Base-by-base conservation (phyloP, 169 alveolate genomes). In the Plasmodium vivax region DNA sequence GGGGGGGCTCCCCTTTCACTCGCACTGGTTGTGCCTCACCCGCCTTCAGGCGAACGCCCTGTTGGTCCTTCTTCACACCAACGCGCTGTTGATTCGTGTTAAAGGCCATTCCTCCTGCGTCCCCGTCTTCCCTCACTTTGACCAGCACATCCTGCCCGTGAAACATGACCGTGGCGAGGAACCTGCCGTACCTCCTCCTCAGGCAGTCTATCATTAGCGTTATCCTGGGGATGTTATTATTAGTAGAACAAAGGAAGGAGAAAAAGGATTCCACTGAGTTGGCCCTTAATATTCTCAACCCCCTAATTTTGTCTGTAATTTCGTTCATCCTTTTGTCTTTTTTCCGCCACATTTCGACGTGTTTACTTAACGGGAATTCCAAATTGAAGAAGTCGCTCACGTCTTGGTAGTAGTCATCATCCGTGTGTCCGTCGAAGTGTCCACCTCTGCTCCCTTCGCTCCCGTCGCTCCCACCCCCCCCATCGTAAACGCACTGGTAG, bases 171-270 rank as follows among this genome's bases (percentile, higher is more conserved):
- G 96, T 92, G n/a, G 96, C 96, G 62, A 93, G 32, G 62, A 80
- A 92, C 10, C 84, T 92, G 0, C 97, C 97, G 68, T 83, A 96
- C 19, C 92, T 80, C 54, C 92, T 73, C 74, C 92, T 96, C 73
- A 96, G 85, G 30, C 91, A 94, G 38, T 91, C 93, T 62, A 93
- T 84, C 95, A 95, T 95, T 19, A 83, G 92, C 14, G 96, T 96
- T 38, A 94, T 95, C 83, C 98, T 95, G 8, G 95, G 92, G 23
- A 96, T 96, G 75, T 97, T 97, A 94, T 97, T 97, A 88, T 97
- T 97, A 16, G 98, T 84, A 7, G 98, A 97, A 83, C 98, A 97
- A 36, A 97, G 75, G 80, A 97, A 97, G 30, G 97, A 85, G 47
- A 97, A 92, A 68, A 97, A 96, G 0, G 97, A 96, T 95, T 97